A percentile compares a stretch with the other conserved stretches of the same genome.
These are phyloP conservation scores for Trypanosoma theileri DNA, from an alignment of 208 protist genomes.

Conservation along the genomic window DNA sequence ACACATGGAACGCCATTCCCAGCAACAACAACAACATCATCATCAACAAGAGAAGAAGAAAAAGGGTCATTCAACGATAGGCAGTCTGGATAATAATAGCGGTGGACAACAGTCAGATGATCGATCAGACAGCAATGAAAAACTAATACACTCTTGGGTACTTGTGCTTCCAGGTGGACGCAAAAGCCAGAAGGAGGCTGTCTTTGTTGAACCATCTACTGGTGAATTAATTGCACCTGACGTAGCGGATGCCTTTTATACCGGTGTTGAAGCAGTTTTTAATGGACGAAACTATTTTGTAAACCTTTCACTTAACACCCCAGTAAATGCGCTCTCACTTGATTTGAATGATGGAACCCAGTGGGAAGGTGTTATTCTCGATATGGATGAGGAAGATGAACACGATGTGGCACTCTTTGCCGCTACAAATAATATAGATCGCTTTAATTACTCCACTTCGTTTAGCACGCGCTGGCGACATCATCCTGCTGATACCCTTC, in stretches of 20 bases:
- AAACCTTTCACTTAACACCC: slow-evolving; percentile 62
- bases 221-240: slow-evolving; percentile 54
- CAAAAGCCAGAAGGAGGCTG: slow-evolving; percentile 44
- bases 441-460: not conserved
- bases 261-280: slow-evolving; percentile 86
- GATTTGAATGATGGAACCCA: slow-evolving; percentile 59
- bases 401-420: not conserved
- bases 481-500: not conserved
- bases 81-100: not conserved
- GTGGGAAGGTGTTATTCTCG: slow-evolving; percentile 81
- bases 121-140: not conserved
- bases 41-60: not conserved
- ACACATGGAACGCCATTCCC: too few relatives aligned
- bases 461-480: not conserved
- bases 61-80: not conserved
- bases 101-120: not conserved
- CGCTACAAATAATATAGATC: not conserved
- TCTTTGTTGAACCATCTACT: slow-evolving; percentile 89
- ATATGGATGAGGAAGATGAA: slow-evolving; percentile 33
- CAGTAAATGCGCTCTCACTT: slow-evolving; percentile 61
- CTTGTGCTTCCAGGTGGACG: slow-evolving; percentile 76
- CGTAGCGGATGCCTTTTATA: slow-evolving; percentile 60
- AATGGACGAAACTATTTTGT: slow-evolving; percentile 90
- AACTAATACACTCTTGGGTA: slow-evolving; percentile 82
- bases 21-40: not conserved